These are phyloP conservation scores for Chytridium lagenaria DNA, from an alignment of 371 early-diverging fungal species.

Conservation along the genomic window DNA sequence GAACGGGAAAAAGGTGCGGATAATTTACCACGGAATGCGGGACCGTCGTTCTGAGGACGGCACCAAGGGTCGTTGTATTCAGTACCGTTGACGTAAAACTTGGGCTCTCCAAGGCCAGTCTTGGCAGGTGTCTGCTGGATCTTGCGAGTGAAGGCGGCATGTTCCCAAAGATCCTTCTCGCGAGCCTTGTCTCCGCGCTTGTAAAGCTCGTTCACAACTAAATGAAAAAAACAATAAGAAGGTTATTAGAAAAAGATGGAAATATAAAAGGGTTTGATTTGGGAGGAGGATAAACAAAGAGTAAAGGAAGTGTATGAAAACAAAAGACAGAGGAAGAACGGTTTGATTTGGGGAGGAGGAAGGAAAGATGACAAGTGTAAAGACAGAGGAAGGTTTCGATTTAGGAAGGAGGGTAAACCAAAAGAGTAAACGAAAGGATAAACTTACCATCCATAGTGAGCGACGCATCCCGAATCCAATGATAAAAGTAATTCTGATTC, in stretches of 20 bases:
- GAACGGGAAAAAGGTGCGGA: constrained; percentile 70
- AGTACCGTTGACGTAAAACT: constrained; percentile 69
- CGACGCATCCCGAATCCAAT: constrained; percentile 79
- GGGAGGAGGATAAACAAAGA: too few species aligned
- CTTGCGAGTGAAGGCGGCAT: constrained; percentile 23
- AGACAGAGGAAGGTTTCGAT: too few species aligned
- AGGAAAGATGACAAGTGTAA: too few species aligned
- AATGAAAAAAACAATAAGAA: neutral
- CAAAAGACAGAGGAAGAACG: too few species aligned
- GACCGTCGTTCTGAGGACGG: constrained; percentile 80
- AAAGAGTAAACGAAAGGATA: neutral
- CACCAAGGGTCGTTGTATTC: constrained; percentile 63
- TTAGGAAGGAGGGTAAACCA: too few species aligned
- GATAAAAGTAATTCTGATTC: constrained; percentile 77
- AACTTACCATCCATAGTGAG: constrained; percentile 46
- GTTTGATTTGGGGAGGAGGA: too few species aligned
- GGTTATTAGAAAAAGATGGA: neutral
- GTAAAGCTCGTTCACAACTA: constrained; percentile 26
- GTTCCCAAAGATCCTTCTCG: constrained; percentile 17
- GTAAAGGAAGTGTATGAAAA: too few species aligned
- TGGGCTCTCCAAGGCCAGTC: constrained; percentile 74
- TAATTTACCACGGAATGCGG: constrained; percentile 41
- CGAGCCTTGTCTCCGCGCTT: constrained; percentile 18
- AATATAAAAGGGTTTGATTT: too few species aligned
- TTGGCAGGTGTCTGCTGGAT: constrained; percentile 23